Evolutionary conservation across 139 green algal species (phyloP).

Genomic region (Klebsormidium nitens): DNA sequence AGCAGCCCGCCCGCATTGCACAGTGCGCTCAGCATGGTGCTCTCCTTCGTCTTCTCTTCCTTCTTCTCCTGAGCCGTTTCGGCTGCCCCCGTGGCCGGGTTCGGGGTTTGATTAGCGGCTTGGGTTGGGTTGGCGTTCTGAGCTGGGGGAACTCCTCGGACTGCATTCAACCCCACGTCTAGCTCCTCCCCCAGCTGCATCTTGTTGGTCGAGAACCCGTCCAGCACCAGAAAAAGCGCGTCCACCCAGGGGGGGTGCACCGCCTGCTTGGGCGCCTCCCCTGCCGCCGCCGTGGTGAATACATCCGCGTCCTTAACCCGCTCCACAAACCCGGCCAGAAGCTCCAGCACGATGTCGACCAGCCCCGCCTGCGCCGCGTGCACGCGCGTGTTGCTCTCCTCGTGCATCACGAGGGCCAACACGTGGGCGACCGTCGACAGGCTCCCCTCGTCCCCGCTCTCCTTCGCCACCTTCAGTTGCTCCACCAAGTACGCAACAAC

Average conservation of each 20-base stretch:
- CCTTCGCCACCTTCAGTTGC: slow-evolving; percentile 32
- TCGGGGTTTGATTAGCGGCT: too few species aligned
- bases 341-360: slow-evolving; percentile 35
- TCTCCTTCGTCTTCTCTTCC: background rate
- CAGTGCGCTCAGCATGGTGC: background rate
- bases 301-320: background rate
- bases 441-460: slow-evolving; percentile 12
- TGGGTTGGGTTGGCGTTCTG: too few species aligned
- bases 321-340: slow-evolving; percentile 54
- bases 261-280: too few species aligned
- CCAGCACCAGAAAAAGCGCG: background rate
- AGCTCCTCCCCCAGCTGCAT: too few species aligned
- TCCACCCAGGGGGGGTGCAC: too few species aligned
- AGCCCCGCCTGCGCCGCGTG: slow-evolving; percentile 44
- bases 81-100: too few species aligned
- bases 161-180: too few species aligned
- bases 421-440: slow-evolving; percentile 49
- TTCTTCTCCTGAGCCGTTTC: background rate
- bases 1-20: background rate
- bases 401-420: slow-evolving; percentile 64
- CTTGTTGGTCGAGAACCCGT: too few species aligned
- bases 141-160: too few species aligned
- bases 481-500: slow-evolving; percentile 58
- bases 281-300: too few species aligned
- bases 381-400: slow-evolving; percentile 46